Evolutionary conservation across 2,329 filamentous ascomycete genomes (phyloP).

Genomic region (Alternaria postmessia): DNA sequence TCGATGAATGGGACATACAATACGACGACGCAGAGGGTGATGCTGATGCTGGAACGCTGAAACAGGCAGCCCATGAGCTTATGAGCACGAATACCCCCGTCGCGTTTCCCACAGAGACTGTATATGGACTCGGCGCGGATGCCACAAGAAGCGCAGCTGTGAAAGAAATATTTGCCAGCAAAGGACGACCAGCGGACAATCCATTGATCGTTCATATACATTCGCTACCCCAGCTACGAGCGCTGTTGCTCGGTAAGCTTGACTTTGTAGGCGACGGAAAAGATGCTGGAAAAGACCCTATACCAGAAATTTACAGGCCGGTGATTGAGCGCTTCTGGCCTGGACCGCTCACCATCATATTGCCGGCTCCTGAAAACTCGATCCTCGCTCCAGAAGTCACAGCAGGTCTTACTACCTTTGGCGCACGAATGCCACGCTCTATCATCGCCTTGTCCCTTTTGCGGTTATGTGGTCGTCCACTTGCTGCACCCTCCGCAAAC

Average conservation of each 20-base stretch:
- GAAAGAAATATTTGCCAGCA: conserved; percentile 89
- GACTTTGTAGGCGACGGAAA: conserved; percentile 1
- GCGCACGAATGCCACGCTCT: conserved; percentile 86
- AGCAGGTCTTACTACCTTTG: conserved; percentile 83
- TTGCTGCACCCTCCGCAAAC: conserved; percentile 94
- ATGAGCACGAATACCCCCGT: conserved; percentile 76
- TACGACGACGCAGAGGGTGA: conserved; percentile 43
- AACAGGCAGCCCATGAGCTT: conserved; percentile 72
- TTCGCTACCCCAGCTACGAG: conserved; percentile 77
- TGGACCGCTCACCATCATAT: conserved; percentile 87
- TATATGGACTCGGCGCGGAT: conserved; percentile 96
- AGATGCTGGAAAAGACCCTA: conserved; percentile 48
- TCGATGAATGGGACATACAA: conserved; percentile 47
- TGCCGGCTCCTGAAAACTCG: conserved; percentile 76
- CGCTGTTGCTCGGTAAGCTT: conserved; percentile 59
- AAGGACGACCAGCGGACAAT: conserved; percentile 91
- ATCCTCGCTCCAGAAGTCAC: conserved; percentile 90
- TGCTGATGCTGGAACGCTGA: conserved; percentile 62
- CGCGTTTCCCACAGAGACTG: conserved; percentile 96
- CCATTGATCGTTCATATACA: conserved; percentile 92
- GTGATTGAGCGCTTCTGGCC: conserved; percentile 91
- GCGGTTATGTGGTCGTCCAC: conserved; percentile 74
- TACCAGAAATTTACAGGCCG: conserved; percentile 79
- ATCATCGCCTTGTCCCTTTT: conserved; percentile 89
- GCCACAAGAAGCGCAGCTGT: conserved; percentile 86